Percentiles rank a stretch among this genome's conserved stretches.
Conservation (phyloP, 2,329 filamentous ascomycete genomes). For the Chaetomium sp. region DNA sequence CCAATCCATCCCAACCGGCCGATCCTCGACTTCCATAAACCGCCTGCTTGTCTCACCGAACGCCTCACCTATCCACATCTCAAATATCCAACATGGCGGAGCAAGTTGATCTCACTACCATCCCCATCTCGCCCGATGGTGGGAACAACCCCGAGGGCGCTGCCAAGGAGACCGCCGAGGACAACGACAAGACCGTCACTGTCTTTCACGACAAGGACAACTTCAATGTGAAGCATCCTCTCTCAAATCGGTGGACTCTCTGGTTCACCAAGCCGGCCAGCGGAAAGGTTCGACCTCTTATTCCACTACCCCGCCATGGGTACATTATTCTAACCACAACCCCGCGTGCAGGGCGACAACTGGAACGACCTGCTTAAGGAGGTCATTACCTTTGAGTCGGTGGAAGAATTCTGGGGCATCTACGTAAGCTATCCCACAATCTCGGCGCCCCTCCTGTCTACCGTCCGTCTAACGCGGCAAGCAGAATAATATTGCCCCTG, state of each 20-base stretch:
- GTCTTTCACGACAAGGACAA: slow-evolving; percentile 98
- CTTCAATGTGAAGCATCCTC: slow-evolving; percentile 99
- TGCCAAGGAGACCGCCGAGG: slow-evolving; percentile 45
- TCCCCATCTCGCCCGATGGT: slow-evolving; percentile 67
- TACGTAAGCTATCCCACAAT: slow-evolving; percentile 68
- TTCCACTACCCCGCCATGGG: slow-evolving; percentile 13
- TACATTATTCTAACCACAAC: slow-evolving; percentile 13
- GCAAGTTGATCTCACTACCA: slow-evolving; percentile 69
- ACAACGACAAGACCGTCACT: slow-evolving; percentile 70
- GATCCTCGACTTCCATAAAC: slow-evolving; percentile 11
- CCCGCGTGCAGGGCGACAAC: slow-evolving; percentile 80
- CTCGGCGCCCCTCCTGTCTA: slow-evolving; percentile 1
- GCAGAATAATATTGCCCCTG: slow-evolving; percentile 98
- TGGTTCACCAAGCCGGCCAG: slow-evolving; percentile 99
- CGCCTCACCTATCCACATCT: slow-evolving; percentile 12
- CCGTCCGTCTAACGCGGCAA: slow-evolving; percentile 16
- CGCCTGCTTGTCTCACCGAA: slow-evolving; percentile 14
- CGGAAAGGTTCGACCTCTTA: slow-evolving; percentile 70
- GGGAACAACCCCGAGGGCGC: slow-evolving; percentile 57
- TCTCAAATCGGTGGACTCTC: slow-evolving; percentile 96
- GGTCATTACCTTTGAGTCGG: slow-evolving; percentile 97
- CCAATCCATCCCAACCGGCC: slow-evolving; percentile 12
- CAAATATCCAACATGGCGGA: slow-evolving; percentile 45
- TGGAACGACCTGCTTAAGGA: slow-evolving; percentile 98
- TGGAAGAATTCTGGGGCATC: slow-evolving; percentile 99